Conservation (phyloP, 106 monocot genomes). For the Acorus gramineus region DNA sequence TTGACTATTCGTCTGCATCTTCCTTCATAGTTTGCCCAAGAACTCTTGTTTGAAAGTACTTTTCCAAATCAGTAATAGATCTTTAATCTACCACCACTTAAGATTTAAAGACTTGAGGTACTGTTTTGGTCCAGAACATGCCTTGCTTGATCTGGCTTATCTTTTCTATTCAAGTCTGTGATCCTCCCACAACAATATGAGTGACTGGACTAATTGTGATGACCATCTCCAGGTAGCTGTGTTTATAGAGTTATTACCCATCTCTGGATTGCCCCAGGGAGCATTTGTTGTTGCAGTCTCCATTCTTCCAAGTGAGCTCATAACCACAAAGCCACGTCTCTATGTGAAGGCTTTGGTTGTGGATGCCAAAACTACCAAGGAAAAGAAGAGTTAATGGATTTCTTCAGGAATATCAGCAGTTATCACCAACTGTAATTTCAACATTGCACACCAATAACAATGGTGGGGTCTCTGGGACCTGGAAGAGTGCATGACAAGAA, state of each 20-base stretch:
- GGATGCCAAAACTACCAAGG: constrained; percentile 21
- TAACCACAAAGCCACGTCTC: constrained; percentile 72
- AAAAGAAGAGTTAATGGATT: constrained; percentile 3
- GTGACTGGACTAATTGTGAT: no score
- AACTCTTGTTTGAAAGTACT: neutral
- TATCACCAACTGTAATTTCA: neutral
- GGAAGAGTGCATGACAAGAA: no score
- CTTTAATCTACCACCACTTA: neutral
- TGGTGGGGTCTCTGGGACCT: no score
- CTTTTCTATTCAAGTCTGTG: no score
- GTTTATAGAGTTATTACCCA: constrained; percentile 60
- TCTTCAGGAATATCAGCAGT: neutral
- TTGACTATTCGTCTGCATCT: neutral
- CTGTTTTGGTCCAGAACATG: no score
- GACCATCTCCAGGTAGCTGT: constrained; percentile 45
- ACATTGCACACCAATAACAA: neutral
- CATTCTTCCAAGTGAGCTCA: constrained; percentile 61
- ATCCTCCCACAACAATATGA: no score
- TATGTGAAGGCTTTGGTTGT: constrained; percentile 42
- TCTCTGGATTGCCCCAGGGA: constrained; percentile 58
- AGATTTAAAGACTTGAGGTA: neutral
- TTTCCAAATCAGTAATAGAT: neutral
- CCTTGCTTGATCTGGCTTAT: no score
- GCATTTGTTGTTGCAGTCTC: constrained; percentile 76
- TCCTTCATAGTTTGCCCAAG: neutral